Evolutionary conservation across 805 yeast genomes (phyloP).

Genomic region (Osmozyma mogii): DNA sequence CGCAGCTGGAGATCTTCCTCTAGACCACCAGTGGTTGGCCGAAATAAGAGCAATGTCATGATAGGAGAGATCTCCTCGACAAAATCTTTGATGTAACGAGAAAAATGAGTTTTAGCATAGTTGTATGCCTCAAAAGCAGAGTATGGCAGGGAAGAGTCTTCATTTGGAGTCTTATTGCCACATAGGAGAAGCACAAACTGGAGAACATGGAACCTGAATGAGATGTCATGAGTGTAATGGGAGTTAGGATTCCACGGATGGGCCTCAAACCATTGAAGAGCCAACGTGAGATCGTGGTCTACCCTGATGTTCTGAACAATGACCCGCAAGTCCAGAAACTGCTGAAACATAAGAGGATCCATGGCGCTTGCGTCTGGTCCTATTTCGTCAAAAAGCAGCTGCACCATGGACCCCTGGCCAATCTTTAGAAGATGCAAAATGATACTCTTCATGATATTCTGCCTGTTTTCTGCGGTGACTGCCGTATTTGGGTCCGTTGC

Average conservation of each 20-base stretch:
- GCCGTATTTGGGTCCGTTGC: slow-evolving; percentile 2
- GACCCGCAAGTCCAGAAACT: slow-evolving; percentile 21
- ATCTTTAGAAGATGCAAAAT: slow-evolving; percentile 31
- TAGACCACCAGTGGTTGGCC: slow-evolving; percentile 4
- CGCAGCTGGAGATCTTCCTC: slow-evolving; percentile 1
- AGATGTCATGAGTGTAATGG: slow-evolving; percentile 15
- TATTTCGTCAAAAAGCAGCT: slow-evolving; percentile 20
- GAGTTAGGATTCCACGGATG: neutral
- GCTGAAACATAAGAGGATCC: slow-evolving; percentile 16
- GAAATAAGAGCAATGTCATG: slow-evolving; percentile 23
- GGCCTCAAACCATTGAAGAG: slow-evolving; percentile 26
- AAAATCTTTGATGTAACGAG: slow-evolving; percentile 24
- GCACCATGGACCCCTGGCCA: slow-evolving; percentile 31
- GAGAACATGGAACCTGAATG: slow-evolving; percentile 34
- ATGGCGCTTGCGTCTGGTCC: slow-evolving; percentile 12
- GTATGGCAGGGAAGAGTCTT: slow-evolving; percentile 4
- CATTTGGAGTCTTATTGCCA: slow-evolving; percentile 5
- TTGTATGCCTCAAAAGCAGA: slow-evolving; percentile 25
- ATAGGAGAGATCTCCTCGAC: slow-evolving; percentile 27
- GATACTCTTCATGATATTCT: slow-evolving; percentile 28
- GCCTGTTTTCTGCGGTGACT: slow-evolving; percentile 18
- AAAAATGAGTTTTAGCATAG: slow-evolving; percentile 32
- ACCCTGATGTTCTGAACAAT: slow-evolving; percentile 27
- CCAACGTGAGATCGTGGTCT: slow-evolving; percentile 24
- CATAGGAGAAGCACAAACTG: slow-evolving; percentile 27